Evolutionary conservation across 1,284 basidiomycete species (phyloP), one percentile per base, ranked within the genome.

Genomic region (Ganoderma multipileum): DNA sequence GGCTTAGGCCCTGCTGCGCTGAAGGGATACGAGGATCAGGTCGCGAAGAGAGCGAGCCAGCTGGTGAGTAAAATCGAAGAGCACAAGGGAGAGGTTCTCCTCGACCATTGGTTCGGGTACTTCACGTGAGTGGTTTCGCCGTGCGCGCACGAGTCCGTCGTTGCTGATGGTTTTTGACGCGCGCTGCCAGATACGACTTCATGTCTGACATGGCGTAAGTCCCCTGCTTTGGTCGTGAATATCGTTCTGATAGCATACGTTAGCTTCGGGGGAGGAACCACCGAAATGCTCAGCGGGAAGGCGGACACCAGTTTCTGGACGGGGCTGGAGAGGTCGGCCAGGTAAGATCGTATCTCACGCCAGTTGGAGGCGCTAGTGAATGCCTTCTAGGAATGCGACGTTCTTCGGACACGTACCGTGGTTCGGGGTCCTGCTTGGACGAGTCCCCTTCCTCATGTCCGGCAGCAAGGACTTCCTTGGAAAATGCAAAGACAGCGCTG

Each of bases 1-100:
- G 84, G 79, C 5, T 81, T 85, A 68, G 80, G 76, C 61, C 76
- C 78, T 3, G 72, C 76, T n/a, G 75, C 82, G 8, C 67, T 86
- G n/a, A 81, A 75, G 68, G 81, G 80, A 30, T 85, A 84, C 64
- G 75, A 81, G 60, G 78, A 79, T 0, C 68, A 82, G 23, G 71
- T 84, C 63, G 66, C 72, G 28, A 68, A 69, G 47, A 75, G 82
- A 20, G 77, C 78, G 18, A 69, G 59, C 18, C 80, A 84, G 66
- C 74, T 85, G 5, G 73, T 80, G 0, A 73, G 78, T 12, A 3
- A 8, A 5, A 16, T 55, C 16, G 54, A 55, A 28, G 28, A 55
- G 54, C 54, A 55, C 26, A 33, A 9, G 54, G 16, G 28, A 1
- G 47, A 50, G 54, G 54, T 55, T 1, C 30, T 33, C 6, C 30